phyloP scores from a whole-genome alignment of 768 basidiomycete species.

The Mycena capillaripes region DNA sequence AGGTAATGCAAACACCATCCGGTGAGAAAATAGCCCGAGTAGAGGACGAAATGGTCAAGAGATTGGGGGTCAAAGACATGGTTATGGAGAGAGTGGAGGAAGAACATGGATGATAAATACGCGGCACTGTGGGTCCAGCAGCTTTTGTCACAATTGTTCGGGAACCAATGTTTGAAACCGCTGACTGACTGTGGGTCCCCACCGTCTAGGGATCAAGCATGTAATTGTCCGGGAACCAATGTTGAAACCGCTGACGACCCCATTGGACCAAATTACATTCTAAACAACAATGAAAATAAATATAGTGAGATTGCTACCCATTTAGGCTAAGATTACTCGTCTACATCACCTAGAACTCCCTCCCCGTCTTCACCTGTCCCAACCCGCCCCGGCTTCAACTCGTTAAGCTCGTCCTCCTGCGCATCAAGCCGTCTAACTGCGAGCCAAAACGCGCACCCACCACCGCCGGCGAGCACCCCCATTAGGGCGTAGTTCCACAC shows the following conservation, averaged over 20 bases:
- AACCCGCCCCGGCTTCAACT: not conserved
- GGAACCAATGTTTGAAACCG: too few species aligned
- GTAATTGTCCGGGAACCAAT: too few species aligned
- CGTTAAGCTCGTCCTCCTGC: conserved; percentile 13
- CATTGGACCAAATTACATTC: not conserved
- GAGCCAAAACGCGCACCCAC: conserved; percentile 68
- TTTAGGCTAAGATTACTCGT: not conserved
- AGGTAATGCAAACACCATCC: not conserved
- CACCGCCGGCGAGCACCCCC: conserved; percentile 65
- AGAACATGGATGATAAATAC: too few species aligned
- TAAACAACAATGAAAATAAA: not conserved
- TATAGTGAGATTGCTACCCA: not conserved
- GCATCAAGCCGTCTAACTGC: conserved; percentile 12
- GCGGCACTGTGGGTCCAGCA: too few species aligned
- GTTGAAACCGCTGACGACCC: not conserved
- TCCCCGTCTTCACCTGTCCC: not conserved
- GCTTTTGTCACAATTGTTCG: too few species aligned
- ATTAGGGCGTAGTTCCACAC: conserved; percentile 82
- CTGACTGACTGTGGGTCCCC: too few species aligned
- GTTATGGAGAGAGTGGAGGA: too few species aligned
- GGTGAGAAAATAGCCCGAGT: too few species aligned
- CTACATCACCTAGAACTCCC: not conserved
- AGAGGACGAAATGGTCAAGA: too few species aligned
- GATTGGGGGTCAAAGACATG: too few species aligned
- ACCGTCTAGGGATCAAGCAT: too few species aligned